Base-by-base conservation (phyloP, 148 eudicot genomes). In the Suaeda aralocaspica region DNA sequence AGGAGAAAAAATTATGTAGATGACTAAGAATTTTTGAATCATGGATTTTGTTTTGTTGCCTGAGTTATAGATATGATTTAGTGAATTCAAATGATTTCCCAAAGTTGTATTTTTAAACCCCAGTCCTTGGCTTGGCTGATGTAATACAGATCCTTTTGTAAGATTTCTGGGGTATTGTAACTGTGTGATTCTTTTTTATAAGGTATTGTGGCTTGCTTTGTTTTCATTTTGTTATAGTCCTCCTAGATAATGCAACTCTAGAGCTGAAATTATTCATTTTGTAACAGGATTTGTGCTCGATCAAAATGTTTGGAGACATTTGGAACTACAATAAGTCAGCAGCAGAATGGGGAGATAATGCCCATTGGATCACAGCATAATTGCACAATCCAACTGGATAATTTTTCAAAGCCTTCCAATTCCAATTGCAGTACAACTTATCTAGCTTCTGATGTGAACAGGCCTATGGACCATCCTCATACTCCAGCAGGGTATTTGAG, bases 201-300 rank as follows among this genome's bases (percentile, higher is more conserved):
- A n/a, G n/a, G n/a, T n/a, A n/a, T n/a, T n/a, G n/a, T n/a, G n/a
- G n/a, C n/a, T n/a, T n/a, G 8, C 41, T 28, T 18, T 33, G 42
- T 61, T 61, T 31, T 49, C 55, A 28, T 13, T 14, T 11, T 24
- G 3, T 28, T 50, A 24, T 72, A 41, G 50, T 15, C 21, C 33
- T 28, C 19, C 14, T 15, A 15, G 42, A 11, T n/a, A n/a, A 18
- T 44, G 33, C 18, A 56, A 31, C 29, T 59, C 13, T 70, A 3
- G 26, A 56, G 52, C 51, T 80, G 26, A 76, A 14, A 44, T 9
- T 58, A 18, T 9, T 68, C 39, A 4, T 59, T 51, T 19, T 68
- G 57, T 24, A 57, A 46, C 69, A 80, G 83, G 77, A 67, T 72
- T 41, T 76, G 74, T 64, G 77, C 80, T 45, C 77, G 80, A 55